Conservation (phyloP, 1,139 yeast species). For the Pneumocystis canis region DNA sequence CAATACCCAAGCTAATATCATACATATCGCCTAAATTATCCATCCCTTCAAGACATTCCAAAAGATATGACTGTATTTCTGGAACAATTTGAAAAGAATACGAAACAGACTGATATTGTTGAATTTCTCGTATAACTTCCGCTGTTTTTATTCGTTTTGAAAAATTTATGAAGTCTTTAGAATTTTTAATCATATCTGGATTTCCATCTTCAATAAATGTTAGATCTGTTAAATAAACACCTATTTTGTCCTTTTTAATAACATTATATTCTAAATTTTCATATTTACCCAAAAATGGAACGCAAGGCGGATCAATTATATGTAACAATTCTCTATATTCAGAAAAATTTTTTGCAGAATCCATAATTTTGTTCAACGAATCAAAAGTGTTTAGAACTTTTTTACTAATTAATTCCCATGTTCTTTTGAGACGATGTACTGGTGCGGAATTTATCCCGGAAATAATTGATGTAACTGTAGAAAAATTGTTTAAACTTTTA, state of each 20-base stretch:
- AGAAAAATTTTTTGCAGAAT: conserved; percentile 69
- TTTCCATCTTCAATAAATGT: conserved; percentile 91
- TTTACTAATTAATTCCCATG: conserved; percentile 61
- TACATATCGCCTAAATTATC: conserved; percentile 15
- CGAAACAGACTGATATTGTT: conserved; percentile 50
- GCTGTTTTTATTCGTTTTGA: conserved; percentile 64
- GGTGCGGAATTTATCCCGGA: conserved; percentile 84
- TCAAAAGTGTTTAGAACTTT: conserved; percentile 41
- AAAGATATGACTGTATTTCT: conserved; percentile 40
- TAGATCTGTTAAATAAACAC: conserved; percentile 77
- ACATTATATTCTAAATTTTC: neutral
- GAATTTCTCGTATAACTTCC: conserved; percentile 61
- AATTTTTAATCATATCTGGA: conserved; percentile 48
- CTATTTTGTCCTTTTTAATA: neutral
- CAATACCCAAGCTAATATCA: conserved; percentile 15
- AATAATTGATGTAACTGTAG: conserved; percentile 87
- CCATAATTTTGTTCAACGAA: conserved; percentile 72
- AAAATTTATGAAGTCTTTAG: conserved; percentile 53
- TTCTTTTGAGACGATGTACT: conserved; percentile 65
- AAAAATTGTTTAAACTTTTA: conserved; percentile 61
- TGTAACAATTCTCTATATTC: conserved; percentile 74
- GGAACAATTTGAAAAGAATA: conserved; percentile 50
- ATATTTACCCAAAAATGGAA: conserved; percentile 58
- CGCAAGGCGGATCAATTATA: conserved; percentile 63
- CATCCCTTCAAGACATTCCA: conserved; percentile 16